These are phyloP conservation scores for Incumbomyces delicatus DNA, from an alignment of 2,329 filamentous ascomycete genomes.

Conservation along the genomic window DNA sequence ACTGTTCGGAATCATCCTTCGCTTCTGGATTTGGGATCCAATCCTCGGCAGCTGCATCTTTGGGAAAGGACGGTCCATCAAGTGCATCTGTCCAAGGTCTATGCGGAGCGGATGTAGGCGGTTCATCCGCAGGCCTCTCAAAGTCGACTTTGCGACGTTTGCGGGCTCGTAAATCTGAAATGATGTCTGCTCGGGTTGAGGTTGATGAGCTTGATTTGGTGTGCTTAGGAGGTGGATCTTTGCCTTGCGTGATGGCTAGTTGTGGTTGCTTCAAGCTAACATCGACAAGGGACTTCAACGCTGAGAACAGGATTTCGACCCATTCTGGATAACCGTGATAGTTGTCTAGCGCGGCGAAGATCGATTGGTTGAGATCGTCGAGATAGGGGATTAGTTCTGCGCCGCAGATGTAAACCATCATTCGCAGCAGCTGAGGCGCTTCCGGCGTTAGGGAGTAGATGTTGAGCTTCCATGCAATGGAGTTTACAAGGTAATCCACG, in stretches of 20 bases:
- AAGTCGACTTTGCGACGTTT: constrained; percentile 23
- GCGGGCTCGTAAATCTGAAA: constrained; percentile 26
- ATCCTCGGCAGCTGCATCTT: not conserved
- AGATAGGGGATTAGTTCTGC: constrained; percentile 73
- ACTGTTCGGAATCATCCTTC: constrained; percentile 27
- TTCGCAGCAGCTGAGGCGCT: constrained; percentile 77
- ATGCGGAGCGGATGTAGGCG: constrained; percentile 17
- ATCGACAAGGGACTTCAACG: constrained; percentile 71
- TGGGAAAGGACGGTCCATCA: constrained; percentile 19
- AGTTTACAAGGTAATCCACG: constrained; percentile 93
- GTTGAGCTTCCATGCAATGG: constrained; percentile 78
- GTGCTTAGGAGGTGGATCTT: constrained; percentile 20
- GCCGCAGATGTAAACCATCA: constrained; percentile 88
- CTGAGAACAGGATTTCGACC: constrained; percentile 74
- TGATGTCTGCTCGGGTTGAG: constrained; percentile 27
- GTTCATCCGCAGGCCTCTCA: constrained; percentile 18
- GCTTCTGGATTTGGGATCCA: constrained; percentile 11
- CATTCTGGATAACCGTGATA: constrained; percentile 87
- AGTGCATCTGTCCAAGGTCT: constrained; percentile 21
- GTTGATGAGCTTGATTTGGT: constrained; percentile 24
- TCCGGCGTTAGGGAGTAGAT: constrained; percentile 87
- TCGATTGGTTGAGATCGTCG: constrained; percentile 80
- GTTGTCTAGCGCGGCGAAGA: constrained; percentile 86
- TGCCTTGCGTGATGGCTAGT: constrained; percentile 34
- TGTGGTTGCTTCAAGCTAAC: constrained; percentile 58